phyloP scores from a whole-genome alignment of 108 stramenopile species.

The Aureococcus anophagefferens region DNA sequence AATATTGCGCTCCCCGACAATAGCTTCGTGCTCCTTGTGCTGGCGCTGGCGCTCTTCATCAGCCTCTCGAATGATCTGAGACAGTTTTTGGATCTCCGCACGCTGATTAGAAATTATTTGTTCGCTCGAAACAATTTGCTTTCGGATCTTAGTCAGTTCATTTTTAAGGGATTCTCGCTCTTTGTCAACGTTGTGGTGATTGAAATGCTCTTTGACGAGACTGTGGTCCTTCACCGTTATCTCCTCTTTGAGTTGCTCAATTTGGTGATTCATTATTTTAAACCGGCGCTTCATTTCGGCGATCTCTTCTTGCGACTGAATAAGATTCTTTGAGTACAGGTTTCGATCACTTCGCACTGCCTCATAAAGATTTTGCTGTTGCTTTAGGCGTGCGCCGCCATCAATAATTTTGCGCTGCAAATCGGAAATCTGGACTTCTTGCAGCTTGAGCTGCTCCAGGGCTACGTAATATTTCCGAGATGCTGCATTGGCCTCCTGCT shows the following conservation, averaged over 20 bases:
- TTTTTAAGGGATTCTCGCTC: slow-evolving; percentile 41
- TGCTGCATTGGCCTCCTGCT: slow-evolving; percentile 31
- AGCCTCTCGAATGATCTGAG: slow-evolving; percentile 39
- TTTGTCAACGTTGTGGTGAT: slow-evolving; percentile 43
- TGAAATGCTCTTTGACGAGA: slow-evolving; percentile 50
- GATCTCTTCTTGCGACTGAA: slow-evolving; percentile 52
- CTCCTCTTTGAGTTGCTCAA: slow-evolving; percentile 56
- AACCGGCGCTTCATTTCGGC: slow-evolving; percentile 49
- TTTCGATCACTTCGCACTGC: slow-evolving; percentile 50
- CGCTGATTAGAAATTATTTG: slow-evolving; percentile 45
- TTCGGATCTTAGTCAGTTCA: slow-evolving; percentile 47
- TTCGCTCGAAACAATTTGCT: slow-evolving; percentile 45
- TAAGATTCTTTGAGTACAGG: slow-evolving; percentile 44
- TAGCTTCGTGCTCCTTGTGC: slow-evolving; percentile 46
- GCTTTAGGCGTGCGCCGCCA: slow-evolving; percentile 35
- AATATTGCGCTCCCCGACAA: slow-evolving; percentile 45
- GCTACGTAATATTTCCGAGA: slow-evolving; percentile 23
- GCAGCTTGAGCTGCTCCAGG: slow-evolving; percentile 43
- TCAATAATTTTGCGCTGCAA: slow-evolving; percentile 41
- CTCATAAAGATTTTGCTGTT: slow-evolving; percentile 56
- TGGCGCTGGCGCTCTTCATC: slow-evolving; percentile 51
- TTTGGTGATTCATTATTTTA: slow-evolving; percentile 53
- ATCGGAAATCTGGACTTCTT: slow-evolving; percentile 40
- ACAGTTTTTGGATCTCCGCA: slow-evolving; percentile 46
- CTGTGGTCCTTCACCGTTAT: slow-evolving; percentile 50